phyloP scores from a whole-genome alignment of 1,284 basidiomycete species.

The Rhodotorula sp. region DNA sequence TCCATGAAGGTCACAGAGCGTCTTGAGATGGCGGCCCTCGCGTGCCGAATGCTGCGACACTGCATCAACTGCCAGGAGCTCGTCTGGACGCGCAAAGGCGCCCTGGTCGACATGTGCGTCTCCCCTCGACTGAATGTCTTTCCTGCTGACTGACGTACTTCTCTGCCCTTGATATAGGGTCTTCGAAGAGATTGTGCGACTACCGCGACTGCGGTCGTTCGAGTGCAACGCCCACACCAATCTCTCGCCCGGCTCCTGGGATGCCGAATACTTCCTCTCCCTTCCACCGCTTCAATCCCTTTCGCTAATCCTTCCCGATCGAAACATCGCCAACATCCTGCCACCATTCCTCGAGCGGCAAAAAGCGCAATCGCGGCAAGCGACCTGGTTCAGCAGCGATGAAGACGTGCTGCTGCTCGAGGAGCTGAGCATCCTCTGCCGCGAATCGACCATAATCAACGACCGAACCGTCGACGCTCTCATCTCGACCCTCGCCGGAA shows the following conservation, averaged over 20 bases:
- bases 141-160: background rate
- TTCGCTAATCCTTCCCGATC: constrained; percentile 40
- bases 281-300: constrained; percentile 26
- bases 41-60: constrained; percentile 18
- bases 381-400: background rate
- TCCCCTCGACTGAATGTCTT: background rate
- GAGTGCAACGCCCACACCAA: constrained; percentile 40
- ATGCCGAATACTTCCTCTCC: constrained; percentile 22
- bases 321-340: constrained; percentile 28
- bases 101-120: constrained; percentile 26
- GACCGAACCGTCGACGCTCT: constrained; percentile 17
- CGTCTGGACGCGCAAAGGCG: constrained; percentile 37
- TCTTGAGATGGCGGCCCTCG: constrained; percentile 21
- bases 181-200: constrained; percentile 22
- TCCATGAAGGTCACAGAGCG: constrained; percentile 27
- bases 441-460: constrained; percentile 35
- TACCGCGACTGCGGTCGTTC: constrained; percentile 18
- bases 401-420: constrained; percentile 17
- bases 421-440: constrained; percentile 36
- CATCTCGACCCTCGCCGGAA: constrained; percentile 2
- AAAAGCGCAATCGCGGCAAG: background rate
- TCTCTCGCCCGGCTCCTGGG: constrained; percentile 37
- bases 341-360: constrained; percentile 27
- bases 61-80: constrained; percentile 22
- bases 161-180: constrained; percentile 1